Evolutionary conservation across 768 basidiomycete genomes (phyloP), one percentile per base, ranked within the genome.

Genomic region (Calocera viscosa): DNA sequence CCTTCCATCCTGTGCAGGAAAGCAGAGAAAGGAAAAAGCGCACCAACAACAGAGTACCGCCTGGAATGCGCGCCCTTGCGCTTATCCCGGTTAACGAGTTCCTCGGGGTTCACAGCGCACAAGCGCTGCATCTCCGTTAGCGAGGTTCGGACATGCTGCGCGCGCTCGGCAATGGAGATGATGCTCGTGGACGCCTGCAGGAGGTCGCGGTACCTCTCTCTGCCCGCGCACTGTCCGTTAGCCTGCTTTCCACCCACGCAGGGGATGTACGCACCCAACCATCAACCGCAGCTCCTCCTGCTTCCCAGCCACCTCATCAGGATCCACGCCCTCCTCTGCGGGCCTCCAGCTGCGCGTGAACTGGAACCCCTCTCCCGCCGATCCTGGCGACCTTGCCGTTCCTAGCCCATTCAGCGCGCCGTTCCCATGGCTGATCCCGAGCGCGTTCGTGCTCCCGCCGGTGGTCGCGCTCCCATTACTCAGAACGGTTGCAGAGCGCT

Each of bases 131-230:
- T 83, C 68, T 89, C 87, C 35, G 84, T 79, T 32, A 92, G 73
- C 5, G 87, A 84, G 38, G 82, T 77, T 63, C 83, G 73, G 14
- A 91, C 89, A 70, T 80, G 82, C 63, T 80, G 79, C 1, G 90
- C 86, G 11, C 90, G 89, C 41, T 79, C 75, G 3, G 87, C 81
- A 68, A 93, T 88, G 60, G 85, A 82, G 49, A 91, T 86, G 49
- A 93, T 93, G 0, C 90, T 90, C 2, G 89, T 84, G 0, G 91
- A 92, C 0, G 91, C 90, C 76, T 91, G 88, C 35, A 93, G 78
- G 33, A 93, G 80, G 75, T 93, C 91, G 49, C 91, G 86, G 76
- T 93, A 93, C 70, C 90, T 86, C 85, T 92, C 91, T 77, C 91
- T 93, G 76, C 75, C 73, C 84, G 86, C 83, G 83, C 78, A 74